Base-by-base conservation (phyloP, 2,329 filamentous ascomycete genomes). In the Beauveria pseudobassiana region DNA sequence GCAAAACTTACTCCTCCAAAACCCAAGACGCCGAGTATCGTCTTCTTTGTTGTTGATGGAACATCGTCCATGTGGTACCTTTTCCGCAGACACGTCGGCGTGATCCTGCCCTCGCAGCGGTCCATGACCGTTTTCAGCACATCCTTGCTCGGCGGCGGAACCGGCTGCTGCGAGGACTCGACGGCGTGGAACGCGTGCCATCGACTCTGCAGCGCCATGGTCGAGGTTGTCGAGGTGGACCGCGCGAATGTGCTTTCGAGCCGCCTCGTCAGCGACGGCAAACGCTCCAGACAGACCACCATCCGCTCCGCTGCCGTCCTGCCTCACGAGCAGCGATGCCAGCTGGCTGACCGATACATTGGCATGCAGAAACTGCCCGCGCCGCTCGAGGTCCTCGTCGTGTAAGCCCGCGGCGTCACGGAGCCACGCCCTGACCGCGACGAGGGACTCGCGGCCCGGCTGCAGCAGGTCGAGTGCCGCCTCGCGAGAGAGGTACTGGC, bases 1-100 rank as follows among this genome's bases (percentile, higher is more conserved):
- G 20, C 10, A 7, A 1, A 64, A 64, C 69, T 65, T 66, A 76
- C 77, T 43, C 74, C 70, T 0, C 74, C 66, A 63, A 80, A 82
- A 5, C 77, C 79, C 22, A 67, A 66, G 20, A 91, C 85, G n/a
- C 87, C 88, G 56, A 87, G 83, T 62, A 87, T 87, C 0, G 75
- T 87, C 26, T 78, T 84, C 67, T 78, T 83, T 12, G 86, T 82
- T 24, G 72, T 85, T 8, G 82, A 75, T 9, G 87, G 85, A 30
- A 74, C 70, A 9, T 70, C 63, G 28, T 71, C 71, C 28, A 81
- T 73, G 3, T 75, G 74, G 69, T 82, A 82, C 16, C 80, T 67
- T 7, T 75, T 71, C 45, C 74, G 73, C 5, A 82, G 63, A 38
- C 80, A 82, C 1, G 71, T 70, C 1, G 80, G 80, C 0, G 78